Conservation (phyloP, 179 eudicot species). For the Beta macrorhiza region DNA sequence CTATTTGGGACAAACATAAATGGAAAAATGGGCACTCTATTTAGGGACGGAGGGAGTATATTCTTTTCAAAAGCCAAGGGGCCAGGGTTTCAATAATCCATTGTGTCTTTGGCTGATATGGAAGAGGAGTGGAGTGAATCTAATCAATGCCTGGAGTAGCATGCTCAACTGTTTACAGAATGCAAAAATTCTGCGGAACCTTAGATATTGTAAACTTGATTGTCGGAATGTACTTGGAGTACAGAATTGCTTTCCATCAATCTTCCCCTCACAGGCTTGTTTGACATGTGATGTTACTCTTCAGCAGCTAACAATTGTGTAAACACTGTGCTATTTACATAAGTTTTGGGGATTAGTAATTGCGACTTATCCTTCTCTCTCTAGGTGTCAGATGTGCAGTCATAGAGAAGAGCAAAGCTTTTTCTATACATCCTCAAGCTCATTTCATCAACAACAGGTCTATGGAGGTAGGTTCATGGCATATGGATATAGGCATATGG, state of each 20-base stretch:
- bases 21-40: too few species aligned
- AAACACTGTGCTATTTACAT: not conserved
- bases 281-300: not conserved
- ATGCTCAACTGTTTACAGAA: not conserved
- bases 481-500: not conserved
- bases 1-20: too few species aligned
- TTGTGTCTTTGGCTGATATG: not conserved
- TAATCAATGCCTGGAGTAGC: not conserved
- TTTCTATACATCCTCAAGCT: constrained; percentile 90
- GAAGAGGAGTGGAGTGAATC: not conserved
- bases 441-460: constrained; percentile 94
- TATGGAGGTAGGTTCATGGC: constrained; percentile 69
- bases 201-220: not conserved
- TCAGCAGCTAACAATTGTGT: not conserved
- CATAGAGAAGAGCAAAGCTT: constrained; percentile 67
- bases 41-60: too few species aligned
- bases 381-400: constrained; percentile 82
- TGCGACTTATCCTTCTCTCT: not conserved
- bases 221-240: not conserved
- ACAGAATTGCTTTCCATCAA: not conserved
- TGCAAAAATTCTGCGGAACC: not conserved
- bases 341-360: not conserved
- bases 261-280: not conserved
- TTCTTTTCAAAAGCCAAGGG: not conserved
- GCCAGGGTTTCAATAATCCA: not conserved